Evolutionary conservation across 495 filamentous ascomycete genomes (phyloP).

Genomic region (Trichoderma orchidacearum): DNA sequence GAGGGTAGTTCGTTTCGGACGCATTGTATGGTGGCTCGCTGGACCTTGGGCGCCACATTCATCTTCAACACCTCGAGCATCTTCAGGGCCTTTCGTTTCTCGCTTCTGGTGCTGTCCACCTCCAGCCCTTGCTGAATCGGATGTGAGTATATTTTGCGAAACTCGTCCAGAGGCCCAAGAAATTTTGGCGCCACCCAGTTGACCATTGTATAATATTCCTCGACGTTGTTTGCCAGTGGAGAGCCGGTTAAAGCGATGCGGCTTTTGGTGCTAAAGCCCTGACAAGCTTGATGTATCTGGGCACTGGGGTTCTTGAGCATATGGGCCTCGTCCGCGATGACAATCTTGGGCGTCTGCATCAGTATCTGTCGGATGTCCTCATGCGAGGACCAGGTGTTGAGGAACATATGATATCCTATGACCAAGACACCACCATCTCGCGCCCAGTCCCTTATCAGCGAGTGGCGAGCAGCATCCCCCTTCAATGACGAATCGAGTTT

Average conservation of each 20-base stretch:
- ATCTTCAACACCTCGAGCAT: constrained; percentile 57
- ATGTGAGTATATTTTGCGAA: constrained; percentile 50
- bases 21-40: constrained; percentile 55
- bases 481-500: constrained; percentile 28
- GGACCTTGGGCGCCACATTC: constrained; percentile 65
- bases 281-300: constrained; percentile 35
- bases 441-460: constrained; percentile 43
- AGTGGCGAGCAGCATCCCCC: constrained; percentile 15
- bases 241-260: constrained; percentile 84
- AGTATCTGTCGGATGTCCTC: constrained; percentile 26
- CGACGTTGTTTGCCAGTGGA: constrained; percentile 68
- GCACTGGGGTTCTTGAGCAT: constrained; percentile 50
- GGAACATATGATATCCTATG: constrained; percentile 58
- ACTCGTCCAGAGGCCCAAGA: constrained; percentile 51
- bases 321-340: constrained; percentile 87
- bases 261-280: constrained; percentile 47
- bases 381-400: constrained; percentile 15
- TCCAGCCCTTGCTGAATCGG: constrained; percentile 63
- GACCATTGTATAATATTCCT: constrained; percentile 75
- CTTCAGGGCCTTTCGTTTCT: constrained; percentile 45
- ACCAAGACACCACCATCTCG: constrained; percentile 57
- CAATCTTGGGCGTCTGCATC: constrained; percentile 49
- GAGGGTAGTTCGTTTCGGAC: constrained; percentile 48
- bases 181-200: constrained; percentile 78
- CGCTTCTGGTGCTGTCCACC: constrained; percentile 37